Evolutionary conservation across 2,329 filamentous ascomycete species (phyloP).

Genomic region (Sporothrix brasiliensis): DNA sequence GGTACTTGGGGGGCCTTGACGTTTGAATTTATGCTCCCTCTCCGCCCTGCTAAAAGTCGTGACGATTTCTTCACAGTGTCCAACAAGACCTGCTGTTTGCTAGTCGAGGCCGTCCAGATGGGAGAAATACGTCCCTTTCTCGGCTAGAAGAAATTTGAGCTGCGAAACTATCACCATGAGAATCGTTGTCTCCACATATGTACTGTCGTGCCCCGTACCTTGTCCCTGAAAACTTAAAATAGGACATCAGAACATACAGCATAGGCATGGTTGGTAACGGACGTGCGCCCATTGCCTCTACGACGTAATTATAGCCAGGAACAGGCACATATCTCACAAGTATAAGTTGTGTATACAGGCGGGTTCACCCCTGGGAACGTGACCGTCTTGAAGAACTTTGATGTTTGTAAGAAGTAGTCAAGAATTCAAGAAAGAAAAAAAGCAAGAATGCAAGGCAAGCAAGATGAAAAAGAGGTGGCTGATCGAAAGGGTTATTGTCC

Average conservation of each 20-base stretch:
- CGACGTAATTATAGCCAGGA: not conserved
- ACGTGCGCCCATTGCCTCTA: not conserved
- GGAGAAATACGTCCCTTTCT: no score
- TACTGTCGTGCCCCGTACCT: not conserved
- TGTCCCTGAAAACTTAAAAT: not conserved
- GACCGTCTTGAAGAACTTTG: not conserved
- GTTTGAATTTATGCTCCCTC: not conserved
- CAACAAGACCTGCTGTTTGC: not conserved
- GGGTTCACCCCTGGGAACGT: not conserved
- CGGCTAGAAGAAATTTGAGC: not conserved
- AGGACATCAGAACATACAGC: not conserved
- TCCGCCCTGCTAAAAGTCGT: not conserved
- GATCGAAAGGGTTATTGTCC: not conserved
- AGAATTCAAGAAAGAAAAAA: not conserved
- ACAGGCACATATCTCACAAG: not conserved
- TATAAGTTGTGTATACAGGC: not conserved
- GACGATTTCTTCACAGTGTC: not conserved
- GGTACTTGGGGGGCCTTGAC: slow-evolving; percentile 10
- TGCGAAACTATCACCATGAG: not conserved
- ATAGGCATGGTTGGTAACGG: not conserved
- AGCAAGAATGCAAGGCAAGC: not conserved
- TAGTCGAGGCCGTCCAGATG: not conserved
- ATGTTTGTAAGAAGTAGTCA: not conserved
- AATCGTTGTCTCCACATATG: not conserved
- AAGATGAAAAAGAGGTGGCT: not conserved